Percentiles rank a stretch among this genome's conserved stretches.
Evolutionary conservation across 441 rosid species (phyloP).

Genomic region (Erodium trifolium): DNA sequence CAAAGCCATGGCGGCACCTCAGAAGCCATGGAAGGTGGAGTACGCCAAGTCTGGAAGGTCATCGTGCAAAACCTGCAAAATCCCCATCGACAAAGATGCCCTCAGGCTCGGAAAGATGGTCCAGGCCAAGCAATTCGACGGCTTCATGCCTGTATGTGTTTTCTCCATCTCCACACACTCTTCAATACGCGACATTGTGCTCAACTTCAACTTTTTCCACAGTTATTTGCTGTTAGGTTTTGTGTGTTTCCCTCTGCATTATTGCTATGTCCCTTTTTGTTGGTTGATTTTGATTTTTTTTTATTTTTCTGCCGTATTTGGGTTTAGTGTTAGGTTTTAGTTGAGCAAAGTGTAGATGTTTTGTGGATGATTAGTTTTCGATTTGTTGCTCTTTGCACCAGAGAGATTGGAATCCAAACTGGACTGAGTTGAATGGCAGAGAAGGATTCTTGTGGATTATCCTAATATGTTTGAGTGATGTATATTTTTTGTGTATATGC

Average conservation of each 20-base stretch:
- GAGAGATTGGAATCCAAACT: no score
- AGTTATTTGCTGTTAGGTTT: neutral
- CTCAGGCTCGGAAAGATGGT: slow-evolving; percentile 90
- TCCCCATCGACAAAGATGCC: slow-evolving; percentile 48
- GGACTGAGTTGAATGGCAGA: no score
- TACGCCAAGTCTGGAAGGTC: slow-evolving; percentile 90
- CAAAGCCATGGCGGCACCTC: slow-evolving; percentile 39
- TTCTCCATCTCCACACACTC: neutral
- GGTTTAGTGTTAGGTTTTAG: neutral
- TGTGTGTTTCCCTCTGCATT: no score
- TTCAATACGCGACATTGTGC: neutral
- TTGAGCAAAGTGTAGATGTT: neutral
- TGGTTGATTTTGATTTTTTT: no score
- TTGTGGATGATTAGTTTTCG: neutral
- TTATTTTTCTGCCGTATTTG: no score
- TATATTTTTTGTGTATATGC: no score
- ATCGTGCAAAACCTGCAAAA: slow-evolving; percentile 80
- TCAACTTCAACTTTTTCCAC: neutral
- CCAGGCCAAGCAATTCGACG: slow-evolving; percentile 76
- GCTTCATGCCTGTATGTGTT: slow-evolving; percentile 68
- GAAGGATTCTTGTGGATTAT: no score
- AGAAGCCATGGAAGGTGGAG: slow-evolving; percentile 86
- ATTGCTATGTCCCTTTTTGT: no score
- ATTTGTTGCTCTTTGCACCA: no score
- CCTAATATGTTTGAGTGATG: no score